phyloP scores from a whole-genome alignment of 2,329 filamentous ascomycete genomes.

The Lecanoromycetidae sp. region DNA sequence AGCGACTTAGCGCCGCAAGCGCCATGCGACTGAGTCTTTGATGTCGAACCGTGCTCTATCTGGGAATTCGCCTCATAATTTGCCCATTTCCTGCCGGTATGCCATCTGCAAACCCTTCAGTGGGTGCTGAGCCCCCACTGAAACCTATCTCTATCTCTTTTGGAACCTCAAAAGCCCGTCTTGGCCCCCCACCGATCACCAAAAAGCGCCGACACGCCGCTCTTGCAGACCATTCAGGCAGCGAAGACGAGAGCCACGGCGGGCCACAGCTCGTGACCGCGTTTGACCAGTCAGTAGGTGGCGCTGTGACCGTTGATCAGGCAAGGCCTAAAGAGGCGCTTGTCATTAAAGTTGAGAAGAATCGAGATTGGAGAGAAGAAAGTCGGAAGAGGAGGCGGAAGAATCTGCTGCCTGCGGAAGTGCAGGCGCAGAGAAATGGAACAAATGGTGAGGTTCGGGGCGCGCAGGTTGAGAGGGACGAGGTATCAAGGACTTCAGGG shows the following conservation, averaged over 20 bases:
- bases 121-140: slow-evolving; percentile 22
- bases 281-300: slow-evolving; percentile 38
- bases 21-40: too few relatives aligned
- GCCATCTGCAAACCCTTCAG: slow-evolving; percentile 10
- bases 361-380: slow-evolving; percentile 52
- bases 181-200: slow-evolving; percentile 22
- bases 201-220: slow-evolving; percentile 31
- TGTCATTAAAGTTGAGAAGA: slow-evolving; percentile 47
- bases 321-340: slow-evolving; percentile 33
- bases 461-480: slow-evolving; percentile 36
- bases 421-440: slow-evolving; percentile 37
- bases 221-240: slow-evolving; percentile 46
- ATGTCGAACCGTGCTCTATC: neutral
- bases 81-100: neutral
- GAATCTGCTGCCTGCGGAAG: slow-evolving; percentile 47
- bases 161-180: slow-evolving; percentile 26
- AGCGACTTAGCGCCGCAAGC: too few relatives aligned
- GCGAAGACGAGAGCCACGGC: slow-evolving; percentile 39
- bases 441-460: slow-evolving; percentile 24
- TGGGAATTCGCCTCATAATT: neutral
- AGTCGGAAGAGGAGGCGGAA: slow-evolving; percentile 38
- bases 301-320: slow-evolving; percentile 33
- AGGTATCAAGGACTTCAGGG: slow-evolving; percentile 41
- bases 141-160: slow-evolving; percentile 34
- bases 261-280: slow-evolving; percentile 40